These are phyloP conservation scores for Musa schizocarpa DNA, from an alignment of 176 grass and related monocot genomes.

Conservation along the genomic window DNA sequence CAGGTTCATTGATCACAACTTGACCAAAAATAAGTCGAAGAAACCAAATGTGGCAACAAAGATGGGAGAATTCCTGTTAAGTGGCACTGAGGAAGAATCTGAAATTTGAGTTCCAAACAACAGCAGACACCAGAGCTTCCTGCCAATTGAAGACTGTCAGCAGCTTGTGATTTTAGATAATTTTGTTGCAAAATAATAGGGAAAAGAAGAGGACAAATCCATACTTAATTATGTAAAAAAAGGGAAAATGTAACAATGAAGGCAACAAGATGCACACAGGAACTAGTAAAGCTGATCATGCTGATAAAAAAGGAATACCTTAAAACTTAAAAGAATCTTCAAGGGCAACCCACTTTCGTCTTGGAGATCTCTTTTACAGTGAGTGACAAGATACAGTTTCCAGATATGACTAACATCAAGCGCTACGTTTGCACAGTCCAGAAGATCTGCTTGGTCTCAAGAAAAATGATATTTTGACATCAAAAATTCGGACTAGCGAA, in stretches of 20 bases:
- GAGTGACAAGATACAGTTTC: neutral
- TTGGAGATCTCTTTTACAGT: neutral
- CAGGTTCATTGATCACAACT: neutral
- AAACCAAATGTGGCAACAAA: neutral
- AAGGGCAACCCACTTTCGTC: neutral
- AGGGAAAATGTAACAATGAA: too few relatives aligned
- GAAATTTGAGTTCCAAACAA: neutral
- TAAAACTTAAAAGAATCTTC: neutral
- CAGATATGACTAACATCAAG: neutral
- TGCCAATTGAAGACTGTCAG: neutral
- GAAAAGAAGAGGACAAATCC: neutral
- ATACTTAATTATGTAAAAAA: too few relatives aligned
- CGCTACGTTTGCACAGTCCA: too few relatives aligned
- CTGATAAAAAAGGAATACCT: neutral
- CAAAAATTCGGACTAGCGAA: conserved; percentile 14
- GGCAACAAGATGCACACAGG: too few relatives aligned
- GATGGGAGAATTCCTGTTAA: neutral
- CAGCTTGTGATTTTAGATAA: neutral
- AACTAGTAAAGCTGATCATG: neutral
- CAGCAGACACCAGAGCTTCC: neutral
- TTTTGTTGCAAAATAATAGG: neutral
- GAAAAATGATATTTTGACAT: neutral
- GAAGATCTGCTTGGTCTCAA: neutral
- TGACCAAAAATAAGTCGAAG: neutral
- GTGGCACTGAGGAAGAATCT: neutral